Evolutionary conservation across 192 early-diverging fungal genomes (phyloP), one percentile per base, ranked within the genome.

Genomic region (Rhizoclosmatium sp.): DNA sequence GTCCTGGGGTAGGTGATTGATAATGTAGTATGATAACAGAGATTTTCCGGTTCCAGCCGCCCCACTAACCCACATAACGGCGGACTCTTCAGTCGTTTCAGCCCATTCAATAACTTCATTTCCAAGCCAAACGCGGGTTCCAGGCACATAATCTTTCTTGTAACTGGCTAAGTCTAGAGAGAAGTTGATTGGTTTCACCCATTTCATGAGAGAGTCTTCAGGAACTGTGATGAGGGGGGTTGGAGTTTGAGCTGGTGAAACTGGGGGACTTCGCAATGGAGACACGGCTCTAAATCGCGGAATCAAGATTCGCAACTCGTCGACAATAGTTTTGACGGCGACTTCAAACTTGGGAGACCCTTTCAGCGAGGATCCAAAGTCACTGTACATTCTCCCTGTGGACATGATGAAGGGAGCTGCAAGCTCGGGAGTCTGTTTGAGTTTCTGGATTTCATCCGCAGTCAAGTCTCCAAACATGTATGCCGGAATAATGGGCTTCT

Each of bases 31-130:
- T 5, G 71, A 41, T 39, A 82, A 71, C 51, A 82, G 31, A 61
- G 67, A 71, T 47, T 78, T 78, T 41, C 78, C 78, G 39, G 61
- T 65, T 10, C 78, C 78, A 23, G 78, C 78, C 4, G 68, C 78
- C n/a, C 67, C 78, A 45, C 48, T 46, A 0, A 78, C n/a, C 78
- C 78, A 78, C 47, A 78, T 23, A 12, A 78, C 66, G 9, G 51
- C 16, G 9, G 51, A 54, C 16, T 54, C 9, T 14, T 78, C 78
- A 65, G n/a, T 51, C 5, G 41, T 7, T 4, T 49, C 9, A n/a
- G 12, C 12, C 75, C 75, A 76, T 19, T 47, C 64, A 4, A 7
- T 4, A 21, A 76, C 2, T 7, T 47, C n/a, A 10, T 47, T 39
- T 16, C 3, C 40, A 12, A 59, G 7, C 78, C 78, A 78, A 3